phyloP scores from a whole-genome alignment of 768 basidiomycete genomes.

The Tylopilus sp. region DNA sequence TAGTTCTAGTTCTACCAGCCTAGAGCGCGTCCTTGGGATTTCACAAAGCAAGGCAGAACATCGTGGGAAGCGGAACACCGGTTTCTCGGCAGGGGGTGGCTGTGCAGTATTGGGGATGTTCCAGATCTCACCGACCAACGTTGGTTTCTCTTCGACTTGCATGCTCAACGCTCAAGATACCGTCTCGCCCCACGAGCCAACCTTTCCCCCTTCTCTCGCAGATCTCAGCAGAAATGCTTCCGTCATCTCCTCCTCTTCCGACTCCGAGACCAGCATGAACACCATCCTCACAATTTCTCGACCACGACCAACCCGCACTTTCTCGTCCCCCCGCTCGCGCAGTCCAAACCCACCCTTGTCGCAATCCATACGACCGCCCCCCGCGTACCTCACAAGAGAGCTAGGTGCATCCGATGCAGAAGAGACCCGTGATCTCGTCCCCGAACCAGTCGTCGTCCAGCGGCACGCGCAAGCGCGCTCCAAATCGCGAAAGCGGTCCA shows the following conservation, averaged over 20 bases:
- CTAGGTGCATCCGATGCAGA: conserved; percentile 40
- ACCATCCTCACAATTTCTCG: conserved; percentile 41
- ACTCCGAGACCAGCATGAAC: conserved; percentile 45
- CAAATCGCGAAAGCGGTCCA: conserved; percentile 37
- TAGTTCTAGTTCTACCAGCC: no score
- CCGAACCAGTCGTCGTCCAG: conserved; percentile 5
- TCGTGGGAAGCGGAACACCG: conserved; percentile 1
- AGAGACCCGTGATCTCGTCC: conserved; percentile 11
- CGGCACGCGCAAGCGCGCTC: conserved; percentile 31
- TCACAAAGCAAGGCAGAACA: neutral
- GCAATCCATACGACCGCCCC: conserved; percentile 38
- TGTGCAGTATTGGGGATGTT: conserved; percentile 12
- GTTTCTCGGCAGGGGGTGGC: conserved; percentile 22
- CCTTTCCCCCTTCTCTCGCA: conserved; percentile 44
- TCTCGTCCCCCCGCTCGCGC: conserved; percentile 58
- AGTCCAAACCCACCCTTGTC: conserved; percentile 46
- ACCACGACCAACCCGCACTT: conserved; percentile 56
- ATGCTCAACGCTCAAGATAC: conserved; percentile 6
- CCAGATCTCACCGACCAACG: conserved; percentile 4
- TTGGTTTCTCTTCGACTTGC: neutral
- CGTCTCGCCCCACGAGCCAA: neutral
- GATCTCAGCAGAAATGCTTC: conserved; percentile 75
- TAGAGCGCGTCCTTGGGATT: no score
- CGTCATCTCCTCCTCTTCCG: conserved; percentile 66
- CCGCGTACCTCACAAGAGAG: conserved; percentile 58